Evolutionary conservation across 805 yeast species (phyloP), one percentile per base, ranked within the genome.

Genomic region (Cyberlindnera galapagoensis): DNA sequence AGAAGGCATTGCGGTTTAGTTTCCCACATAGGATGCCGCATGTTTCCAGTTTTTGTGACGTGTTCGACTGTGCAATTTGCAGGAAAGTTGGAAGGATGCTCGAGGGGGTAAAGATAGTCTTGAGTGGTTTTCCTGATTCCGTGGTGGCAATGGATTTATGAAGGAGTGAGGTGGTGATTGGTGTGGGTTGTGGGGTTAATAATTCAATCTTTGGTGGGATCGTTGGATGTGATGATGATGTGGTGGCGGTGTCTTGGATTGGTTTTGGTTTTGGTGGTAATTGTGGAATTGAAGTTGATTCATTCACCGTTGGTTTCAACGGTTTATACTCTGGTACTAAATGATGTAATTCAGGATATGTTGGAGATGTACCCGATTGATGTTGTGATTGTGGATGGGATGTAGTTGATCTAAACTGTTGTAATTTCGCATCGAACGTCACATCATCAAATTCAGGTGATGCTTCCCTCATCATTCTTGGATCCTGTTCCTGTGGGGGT

Each of bases 11-110:
- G 24, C 75, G 56, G 27, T 64, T 65, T n/a, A 77, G 57, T 42
- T 64, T 71, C 0, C 84, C 85, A 49, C 82, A 74, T 19, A 77
- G 59, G 14, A 77, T 72, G 9, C 84, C 85, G 47, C 83, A 77
- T 0, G 83, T 77, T 46, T 77, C 85, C 11, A 78, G 54, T 24
- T 67, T 68, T 11, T 53, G 54, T 2, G 28, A 16, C 1, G 85
- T 77, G 45, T 77, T 78, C 4, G 54, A 40, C 12, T 51, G 43
- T 1, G 83, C 77, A 9, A 72, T 47, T 16, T 51, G 44, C 7
- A 74, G 56, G 43, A 77, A 77, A 16, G 47, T 38, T 2, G 51
- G 35, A 19, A 70, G 60, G 13, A 77, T 54, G 17, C 54, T 53
- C 0, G 52, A 32, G 1, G 84, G 80, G 9, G 76, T 48, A 45